Conservation (phyloP, 805 yeast species). For the Lachancea meyersii region DNA sequence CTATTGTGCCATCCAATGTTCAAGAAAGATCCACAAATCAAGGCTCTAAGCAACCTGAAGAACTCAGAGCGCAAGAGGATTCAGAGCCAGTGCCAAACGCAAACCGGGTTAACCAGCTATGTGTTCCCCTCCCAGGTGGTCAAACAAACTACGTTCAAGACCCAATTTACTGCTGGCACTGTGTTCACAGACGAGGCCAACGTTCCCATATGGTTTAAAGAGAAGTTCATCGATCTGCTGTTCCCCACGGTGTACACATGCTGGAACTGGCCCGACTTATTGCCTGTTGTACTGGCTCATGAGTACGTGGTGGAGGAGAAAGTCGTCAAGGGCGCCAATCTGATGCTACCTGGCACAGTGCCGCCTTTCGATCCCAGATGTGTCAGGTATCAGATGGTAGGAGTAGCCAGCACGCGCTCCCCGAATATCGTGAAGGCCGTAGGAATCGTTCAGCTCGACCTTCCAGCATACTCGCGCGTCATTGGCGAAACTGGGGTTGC, state of each 20-base stretch:
- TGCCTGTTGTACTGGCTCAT: constrained; percentile 70
- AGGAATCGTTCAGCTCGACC: constrained; percentile 50
- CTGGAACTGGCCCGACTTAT: constrained; percentile 60
- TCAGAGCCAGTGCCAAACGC: constrained; percentile 37
- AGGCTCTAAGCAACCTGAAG: constrained; percentile 73
- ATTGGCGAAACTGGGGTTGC: constrained; percentile 74
- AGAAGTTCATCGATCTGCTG: constrained; percentile 44
- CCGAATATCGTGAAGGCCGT: constrained; percentile 68
- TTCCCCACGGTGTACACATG: constrained; percentile 70
- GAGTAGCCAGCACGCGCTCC: constrained; percentile 51
- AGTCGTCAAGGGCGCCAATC: constrained; percentile 71
- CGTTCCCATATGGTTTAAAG: constrained; percentile 67
- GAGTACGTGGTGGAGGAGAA: constrained; percentile 57
- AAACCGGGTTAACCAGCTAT: constrained; percentile 34
- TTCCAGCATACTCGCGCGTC: constrained; percentile 41
- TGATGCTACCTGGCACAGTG: constrained; percentile 67
- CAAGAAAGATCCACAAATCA: constrained; percentile 42
- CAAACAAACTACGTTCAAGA: constrained; percentile 62
- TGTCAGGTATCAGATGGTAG: constrained; percentile 56
- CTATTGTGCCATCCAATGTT: constrained; percentile 29
- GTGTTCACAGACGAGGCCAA: constrained; percentile 59
- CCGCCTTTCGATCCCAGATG: constrained; percentile 50
- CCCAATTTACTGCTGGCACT: constrained; percentile 47
- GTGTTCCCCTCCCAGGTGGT: constrained; percentile 37
- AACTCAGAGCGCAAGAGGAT: constrained; percentile 62